Evolutionary conservation across 2,329 filamentous ascomycete genomes (phyloP).

Genomic region (Phoma herbarum): DNA sequence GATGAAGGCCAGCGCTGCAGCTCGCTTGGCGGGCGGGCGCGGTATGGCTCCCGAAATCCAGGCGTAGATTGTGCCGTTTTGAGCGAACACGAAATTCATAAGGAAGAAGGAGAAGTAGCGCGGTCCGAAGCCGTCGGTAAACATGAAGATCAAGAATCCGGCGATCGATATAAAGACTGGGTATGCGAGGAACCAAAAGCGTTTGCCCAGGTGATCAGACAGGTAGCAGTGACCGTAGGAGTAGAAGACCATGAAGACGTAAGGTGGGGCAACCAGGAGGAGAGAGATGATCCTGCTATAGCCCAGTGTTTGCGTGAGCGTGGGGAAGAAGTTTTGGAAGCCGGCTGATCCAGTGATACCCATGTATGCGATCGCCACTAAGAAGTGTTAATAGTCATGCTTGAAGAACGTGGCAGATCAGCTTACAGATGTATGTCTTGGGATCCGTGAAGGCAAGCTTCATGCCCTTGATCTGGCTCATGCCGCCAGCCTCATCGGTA

Average conservation of each 20-base stretch:
- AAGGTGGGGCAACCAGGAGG: constrained; percentile 66
- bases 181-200: constrained; percentile 54
- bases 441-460: constrained; percentile 62
- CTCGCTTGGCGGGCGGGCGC: constrained; percentile 63
- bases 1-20: constrained; percentile 64
- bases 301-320: constrained; percentile 63
- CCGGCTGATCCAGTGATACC: constrained; percentile 60
- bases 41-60: constrained; percentile 63
- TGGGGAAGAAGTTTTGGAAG: constrained; percentile 67
- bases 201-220: constrained; percentile 54
- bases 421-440: constrained; percentile 56
- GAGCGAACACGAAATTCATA: constrained; percentile 65
- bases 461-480: constrained; percentile 59
- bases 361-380: constrained; percentile 59
- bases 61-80: constrained; percentile 65
- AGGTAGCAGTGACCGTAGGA: constrained; percentile 52
- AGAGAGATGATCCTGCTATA: constrained; percentile 63
- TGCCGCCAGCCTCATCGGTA: constrained; percentile 58
- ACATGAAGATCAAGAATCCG: constrained; percentile 65
- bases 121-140: constrained; percentile 59
- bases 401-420: too few relatives aligned
- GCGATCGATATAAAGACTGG: constrained; percentile 61
- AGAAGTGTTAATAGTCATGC: background rate
- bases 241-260: constrained; percentile 66
- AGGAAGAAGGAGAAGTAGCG: constrained; percentile 66